phyloP scores from a whole-genome alignment of 2,329 filamentous ascomycete species.

The Scleromitrula shiraiana region DNA sequence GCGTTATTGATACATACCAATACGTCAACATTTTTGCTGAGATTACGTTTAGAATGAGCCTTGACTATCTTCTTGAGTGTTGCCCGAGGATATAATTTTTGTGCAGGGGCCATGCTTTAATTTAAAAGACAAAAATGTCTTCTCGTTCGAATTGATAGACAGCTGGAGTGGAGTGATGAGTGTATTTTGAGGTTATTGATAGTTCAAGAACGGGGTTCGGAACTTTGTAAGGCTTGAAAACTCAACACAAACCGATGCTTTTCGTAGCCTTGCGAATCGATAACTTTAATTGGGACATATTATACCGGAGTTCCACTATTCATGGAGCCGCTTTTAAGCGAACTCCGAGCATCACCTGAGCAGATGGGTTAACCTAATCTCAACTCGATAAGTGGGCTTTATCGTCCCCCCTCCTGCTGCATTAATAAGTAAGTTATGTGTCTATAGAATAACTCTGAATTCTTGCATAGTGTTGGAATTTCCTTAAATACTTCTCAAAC shows the following conservation, averaged over 20 bases:
- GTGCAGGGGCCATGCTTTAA: slow-evolving; percentile 35
- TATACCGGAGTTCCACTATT: too few species aligned
- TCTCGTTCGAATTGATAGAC: too few species aligned
- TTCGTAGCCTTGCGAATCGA: neutral
- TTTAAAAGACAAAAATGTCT: neutral
- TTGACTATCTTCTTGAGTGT: slow-evolving; percentile 87
- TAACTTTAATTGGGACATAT: neutral
- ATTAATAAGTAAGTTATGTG: too few species aligned
- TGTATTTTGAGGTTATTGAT: too few species aligned
- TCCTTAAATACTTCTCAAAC: too few species aligned
- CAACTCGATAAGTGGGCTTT: slow-evolving; percentile 7
- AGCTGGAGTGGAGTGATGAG: too few species aligned
- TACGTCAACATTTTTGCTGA: slow-evolving; percentile 82
- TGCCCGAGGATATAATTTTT: slow-evolving; percentile 74
- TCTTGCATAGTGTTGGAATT: too few species aligned
- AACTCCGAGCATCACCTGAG: neutral
- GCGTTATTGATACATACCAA: slow-evolving; percentile 47
- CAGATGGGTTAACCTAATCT: slow-evolving; percentile 1
- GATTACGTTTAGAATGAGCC: slow-evolving; percentile 69
- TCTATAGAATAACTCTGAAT: too few species aligned
- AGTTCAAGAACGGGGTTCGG: too few species aligned
- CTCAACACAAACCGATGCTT: too few species aligned
- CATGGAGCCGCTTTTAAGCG: neutral
- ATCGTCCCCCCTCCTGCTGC: neutral
- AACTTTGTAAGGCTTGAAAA: too few species aligned